Conservation (phyloP, 805 yeast genomes). For the Candida orba region DNA sequence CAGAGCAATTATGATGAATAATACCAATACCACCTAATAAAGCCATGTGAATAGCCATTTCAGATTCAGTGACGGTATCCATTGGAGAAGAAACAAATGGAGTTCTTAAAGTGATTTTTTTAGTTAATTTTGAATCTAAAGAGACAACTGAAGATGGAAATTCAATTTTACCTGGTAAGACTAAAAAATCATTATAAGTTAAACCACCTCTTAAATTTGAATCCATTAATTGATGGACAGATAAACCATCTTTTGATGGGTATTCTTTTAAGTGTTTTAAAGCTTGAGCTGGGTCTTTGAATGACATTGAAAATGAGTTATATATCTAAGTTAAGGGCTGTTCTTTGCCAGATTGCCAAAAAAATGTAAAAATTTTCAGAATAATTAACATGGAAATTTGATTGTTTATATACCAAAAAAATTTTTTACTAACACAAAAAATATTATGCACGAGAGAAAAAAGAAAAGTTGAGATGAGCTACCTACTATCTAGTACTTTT, state of each 20-base stretch:
- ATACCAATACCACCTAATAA: conserved; percentile 98
- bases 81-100: conserved; percentile 98
- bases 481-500: neutral
- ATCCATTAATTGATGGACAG: conserved; percentile 80
- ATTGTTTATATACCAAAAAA: conserved; percentile 2
- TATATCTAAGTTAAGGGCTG: conserved; percentile 15
- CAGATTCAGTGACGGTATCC: conserved; percentile 98
- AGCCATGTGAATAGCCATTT: conserved; percentile 98
- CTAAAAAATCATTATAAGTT: conserved; percentile 93
- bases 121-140: conserved; percentile 84
- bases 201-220: conserved; percentile 88
- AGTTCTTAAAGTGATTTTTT: conserved; percentile 81
- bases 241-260: conserved; percentile 75
- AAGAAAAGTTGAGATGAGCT: conserved; percentile 4
- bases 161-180: conserved; percentile 89
- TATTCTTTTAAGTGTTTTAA: conserved; percentile 59
- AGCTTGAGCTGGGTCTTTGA: conserved; percentile 52
- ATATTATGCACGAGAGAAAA: neutral
- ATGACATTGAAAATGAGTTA: conserved; percentile 16
- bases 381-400: neutral
- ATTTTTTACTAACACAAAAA: neutral
- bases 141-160: conserved; percentile 76
- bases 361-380: conserved; percentile 9
- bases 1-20: conserved; percentile 92
- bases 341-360: conserved; percentile 25